These are phyloP conservation scores for Tagetes erecta DNA, from an alignment of 129 eudicot species.

Conservation along the genomic window DNA sequence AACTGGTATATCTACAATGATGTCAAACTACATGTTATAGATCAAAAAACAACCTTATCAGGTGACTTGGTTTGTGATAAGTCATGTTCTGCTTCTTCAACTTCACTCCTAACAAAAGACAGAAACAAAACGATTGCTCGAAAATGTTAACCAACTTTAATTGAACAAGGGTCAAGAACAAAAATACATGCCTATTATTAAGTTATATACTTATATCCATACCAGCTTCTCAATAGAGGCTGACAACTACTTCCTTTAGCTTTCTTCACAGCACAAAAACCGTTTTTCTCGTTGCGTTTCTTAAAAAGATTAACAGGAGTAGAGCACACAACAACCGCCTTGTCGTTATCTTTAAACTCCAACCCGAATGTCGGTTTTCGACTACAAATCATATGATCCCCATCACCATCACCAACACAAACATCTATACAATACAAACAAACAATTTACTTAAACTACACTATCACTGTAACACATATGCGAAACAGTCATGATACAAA, in stretches of 20 bases:
- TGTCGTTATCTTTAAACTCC: slow-evolving; percentile 22
- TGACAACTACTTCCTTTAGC: slow-evolving; percentile 32
- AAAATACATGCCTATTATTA: too few relatives aligned
- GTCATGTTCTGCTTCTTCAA: slow-evolving; percentile 33
- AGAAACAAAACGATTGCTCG: slow-evolving; percentile 5
- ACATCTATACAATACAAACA: slow-evolving; percentile 29
- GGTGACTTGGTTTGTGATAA: slow-evolving; percentile 27
- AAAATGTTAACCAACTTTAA: background rate
- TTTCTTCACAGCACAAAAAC: slow-evolving; percentile 11
- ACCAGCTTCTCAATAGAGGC: slow-evolving; percentile 29
- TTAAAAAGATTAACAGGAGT: background rate
- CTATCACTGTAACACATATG: background rate
- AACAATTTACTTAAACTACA: background rate
- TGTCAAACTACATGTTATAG: background rate
- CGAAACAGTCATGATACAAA: slow-evolving; percentile 3
- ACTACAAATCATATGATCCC: slow-evolving; percentile 20
- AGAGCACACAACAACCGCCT: slow-evolving; percentile 13
- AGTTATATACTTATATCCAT: background rate
- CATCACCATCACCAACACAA: slow-evolving; percentile 26
- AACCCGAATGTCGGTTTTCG: slow-evolving; percentile 19
- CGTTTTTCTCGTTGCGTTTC: slow-evolving; percentile 17
- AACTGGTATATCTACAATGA: background rate
- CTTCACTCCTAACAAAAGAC: slow-evolving; percentile 31
- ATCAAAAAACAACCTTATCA: slow-evolving; percentile 43
- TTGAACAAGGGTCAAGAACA: background rate